phyloP scores from a whole-genome alignment of 1,139 yeast genomes.

The Entelexis sorbosivorans region DNA sequence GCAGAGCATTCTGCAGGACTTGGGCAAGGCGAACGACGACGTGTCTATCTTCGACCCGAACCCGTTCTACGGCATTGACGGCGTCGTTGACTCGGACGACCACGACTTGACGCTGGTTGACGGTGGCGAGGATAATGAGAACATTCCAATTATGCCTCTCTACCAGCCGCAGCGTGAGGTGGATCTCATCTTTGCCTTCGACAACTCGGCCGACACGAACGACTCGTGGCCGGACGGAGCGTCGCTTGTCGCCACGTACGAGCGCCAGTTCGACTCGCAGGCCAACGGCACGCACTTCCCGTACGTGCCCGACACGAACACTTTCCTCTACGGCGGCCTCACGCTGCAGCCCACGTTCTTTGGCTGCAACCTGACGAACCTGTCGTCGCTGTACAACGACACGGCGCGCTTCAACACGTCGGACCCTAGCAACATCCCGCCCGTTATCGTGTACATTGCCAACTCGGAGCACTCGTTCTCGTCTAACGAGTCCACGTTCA shows the following conservation, averaged over 20 bases:
- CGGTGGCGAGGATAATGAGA: conserved; percentile 80
- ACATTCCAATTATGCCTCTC: conserved; percentile 69
- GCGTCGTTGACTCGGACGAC: conserved; percentile 31
- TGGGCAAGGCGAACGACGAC: conserved; percentile 42
- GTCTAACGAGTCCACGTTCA: conserved; percentile 64
- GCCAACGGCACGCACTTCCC: conserved; percentile 65
- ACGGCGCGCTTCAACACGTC: conserved; percentile 7
- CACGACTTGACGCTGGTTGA: conserved; percentile 37
- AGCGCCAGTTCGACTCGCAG: conserved; percentile 51
- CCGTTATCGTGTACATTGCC: conserved; percentile 69
- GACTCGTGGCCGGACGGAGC: conserved; percentile 35
- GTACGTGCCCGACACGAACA: conserved; percentile 63
- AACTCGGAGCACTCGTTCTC: conserved; percentile 58
- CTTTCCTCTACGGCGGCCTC: conserved; percentile 41
- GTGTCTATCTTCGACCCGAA: conserved; percentile 59
- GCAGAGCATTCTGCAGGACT: conserved; percentile 8
- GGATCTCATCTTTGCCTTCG: conserved; percentile 73
- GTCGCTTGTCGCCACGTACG: conserved; percentile 36
- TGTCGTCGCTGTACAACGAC: conserved; percentile 37
- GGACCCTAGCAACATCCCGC: conserved; percentile 37
- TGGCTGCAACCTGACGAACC: conserved; percentile 67
- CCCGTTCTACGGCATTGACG: conserved; percentile 47
- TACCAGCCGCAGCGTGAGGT: conserved; percentile 58
- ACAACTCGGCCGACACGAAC: conserved; percentile 74
- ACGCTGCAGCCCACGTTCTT: conserved; percentile 70